A percentile compares a stretch with the other conserved stretches of the same genome.
These are phyloP conservation scores for Gossypium rotundifolium DNA, from an alignment of 345 rosid genomes.

Conservation along the genomic window DNA sequence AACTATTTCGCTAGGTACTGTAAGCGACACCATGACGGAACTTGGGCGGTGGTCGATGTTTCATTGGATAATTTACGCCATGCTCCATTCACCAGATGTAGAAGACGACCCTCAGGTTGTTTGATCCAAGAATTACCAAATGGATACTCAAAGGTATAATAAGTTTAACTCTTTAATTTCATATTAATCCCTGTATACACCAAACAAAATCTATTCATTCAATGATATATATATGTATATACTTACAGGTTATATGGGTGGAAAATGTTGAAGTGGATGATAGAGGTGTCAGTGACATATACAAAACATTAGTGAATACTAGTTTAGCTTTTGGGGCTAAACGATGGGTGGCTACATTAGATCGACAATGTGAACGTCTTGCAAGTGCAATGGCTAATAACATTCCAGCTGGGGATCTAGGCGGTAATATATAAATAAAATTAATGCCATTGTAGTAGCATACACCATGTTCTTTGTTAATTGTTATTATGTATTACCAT, in stretches of 20 bases:
- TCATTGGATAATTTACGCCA: constrained; percentile 69
- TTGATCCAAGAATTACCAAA: constrained; percentile 82
- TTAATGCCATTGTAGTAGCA: no score
- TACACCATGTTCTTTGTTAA: not conserved
- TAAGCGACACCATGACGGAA: constrained; percentile 70
- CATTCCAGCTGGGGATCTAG: constrained; percentile 70
- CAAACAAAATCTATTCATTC: not conserved
- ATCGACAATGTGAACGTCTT: constrained; percentile 84
- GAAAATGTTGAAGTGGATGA: constrained; percentile 88
- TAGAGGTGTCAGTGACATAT: constrained; percentile 57
- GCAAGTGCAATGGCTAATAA: constrained; percentile 82
- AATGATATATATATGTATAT: not conserved
- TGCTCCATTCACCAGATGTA: constrained; percentile 35
- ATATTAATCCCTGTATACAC: not conserved
- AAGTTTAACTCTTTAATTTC: not conserved
- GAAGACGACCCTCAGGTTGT: constrained; percentile 96
- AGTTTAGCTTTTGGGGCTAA: constrained; percentile 87
- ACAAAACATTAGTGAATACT: constrained; percentile 50
- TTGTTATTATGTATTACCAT: not conserved
- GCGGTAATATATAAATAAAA: constrained; percentile 29
- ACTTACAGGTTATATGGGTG: constrained; percentile 69
- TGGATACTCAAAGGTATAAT: constrained; percentile 83
- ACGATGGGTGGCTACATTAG: constrained; percentile 85
- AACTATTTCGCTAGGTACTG: constrained; percentile 83
- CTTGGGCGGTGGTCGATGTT: constrained; percentile 95